Evolutionary conservation across 257 asterid genomes (phyloP), one percentile per base, ranked within the genome.

Genomic region (Plantago major): DNA sequence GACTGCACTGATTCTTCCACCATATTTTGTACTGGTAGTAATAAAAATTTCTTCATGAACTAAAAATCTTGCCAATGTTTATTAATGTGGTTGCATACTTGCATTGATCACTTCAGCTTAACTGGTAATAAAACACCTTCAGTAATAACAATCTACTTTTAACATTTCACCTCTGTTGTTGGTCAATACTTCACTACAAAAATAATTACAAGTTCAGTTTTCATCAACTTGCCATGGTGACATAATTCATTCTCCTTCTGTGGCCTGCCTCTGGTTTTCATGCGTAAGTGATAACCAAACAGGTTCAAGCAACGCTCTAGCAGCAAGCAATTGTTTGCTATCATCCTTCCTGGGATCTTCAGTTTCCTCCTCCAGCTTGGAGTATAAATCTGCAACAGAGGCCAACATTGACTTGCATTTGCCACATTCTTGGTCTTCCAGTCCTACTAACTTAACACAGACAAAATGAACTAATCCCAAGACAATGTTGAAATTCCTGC

Each of bases 391-490:
- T 43, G 68, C 79, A 63, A 84, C 48, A 37, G 71, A 73, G 28
- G 67, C 71, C 76, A 71, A 49, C 88, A 84, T 88, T 52, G 56
- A 46, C 68, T 78, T 72, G 18, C 84, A 85, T 28, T 79, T 77
- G 71, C 67, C 62, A 94, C 88, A 81, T 55, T 83, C 75, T 19
- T 64, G 11, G 30, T 74, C 79, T 18, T 78, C 84, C 16, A 65
- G 60, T 49, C 73, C 57, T 22, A 85, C 80, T 55, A 87, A 65
- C 79, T 85, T 87, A 63, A 63, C 71, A 60, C 89, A 73, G 26
- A 93, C 82, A 70, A 87, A 93, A 65, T 64, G 92, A 67, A 87
- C 17, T 55, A 93, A 76, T 17, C 96, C 97, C 44, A 80, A 59
- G 17, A 75, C 67, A 26, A 80, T 65, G 52, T 79, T 79, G 47